Evolutionary conservation across 2,329 filamentous ascomycete genomes (phyloP).

Genomic region (Dryadomyces sulphureus): DNA sequence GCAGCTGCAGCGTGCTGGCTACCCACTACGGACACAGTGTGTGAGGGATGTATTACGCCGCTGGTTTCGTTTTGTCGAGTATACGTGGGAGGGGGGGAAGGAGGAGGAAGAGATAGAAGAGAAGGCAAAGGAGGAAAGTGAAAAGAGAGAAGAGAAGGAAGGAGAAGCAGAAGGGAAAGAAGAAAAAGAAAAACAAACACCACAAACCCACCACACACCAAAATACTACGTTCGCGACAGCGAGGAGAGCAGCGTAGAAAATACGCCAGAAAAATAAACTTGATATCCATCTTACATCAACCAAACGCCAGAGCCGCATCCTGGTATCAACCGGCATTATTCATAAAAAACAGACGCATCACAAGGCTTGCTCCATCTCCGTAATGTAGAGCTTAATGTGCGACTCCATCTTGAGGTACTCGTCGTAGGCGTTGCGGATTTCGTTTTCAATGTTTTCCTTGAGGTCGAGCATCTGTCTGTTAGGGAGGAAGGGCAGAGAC

Average conservation of each 20-base stretch:
- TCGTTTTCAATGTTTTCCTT: constrained; percentile 97
- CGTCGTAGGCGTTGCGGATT: constrained; percentile 75
- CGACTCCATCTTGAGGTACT: constrained; percentile 94
- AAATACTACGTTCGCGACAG: constrained; percentile 8
- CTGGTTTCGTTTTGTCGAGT: constrained; percentile 46
- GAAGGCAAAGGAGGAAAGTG: not conserved
- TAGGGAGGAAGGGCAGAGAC: constrained; percentile 10
- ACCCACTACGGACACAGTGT: constrained; percentile 1
- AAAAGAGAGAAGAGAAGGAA: too few relatives aligned
- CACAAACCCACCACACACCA: not conserved
- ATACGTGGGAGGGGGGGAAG: not conserved
- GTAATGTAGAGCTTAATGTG: constrained; percentile 97
- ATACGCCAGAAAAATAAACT: not conserved
- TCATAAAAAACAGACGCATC: constrained; percentile 11
- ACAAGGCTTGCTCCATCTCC: constrained; percentile 89
- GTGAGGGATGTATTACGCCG: constrained; percentile 42
- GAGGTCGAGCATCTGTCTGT: constrained; percentile 74
- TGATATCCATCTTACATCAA: not conserved
- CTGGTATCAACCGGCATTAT: constrained; percentile 21
- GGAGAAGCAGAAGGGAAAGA: too few relatives aligned
- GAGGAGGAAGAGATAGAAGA: not conserved
- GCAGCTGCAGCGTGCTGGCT: constrained; percentile 9
- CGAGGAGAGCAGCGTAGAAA: constrained; percentile 6
- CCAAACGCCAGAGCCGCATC: not conserved
- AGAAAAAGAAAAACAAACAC: not conserved